phyloP scores from a whole-genome alignment of 148 eudicot species.

The Nepenthes gracilis region DNA sequence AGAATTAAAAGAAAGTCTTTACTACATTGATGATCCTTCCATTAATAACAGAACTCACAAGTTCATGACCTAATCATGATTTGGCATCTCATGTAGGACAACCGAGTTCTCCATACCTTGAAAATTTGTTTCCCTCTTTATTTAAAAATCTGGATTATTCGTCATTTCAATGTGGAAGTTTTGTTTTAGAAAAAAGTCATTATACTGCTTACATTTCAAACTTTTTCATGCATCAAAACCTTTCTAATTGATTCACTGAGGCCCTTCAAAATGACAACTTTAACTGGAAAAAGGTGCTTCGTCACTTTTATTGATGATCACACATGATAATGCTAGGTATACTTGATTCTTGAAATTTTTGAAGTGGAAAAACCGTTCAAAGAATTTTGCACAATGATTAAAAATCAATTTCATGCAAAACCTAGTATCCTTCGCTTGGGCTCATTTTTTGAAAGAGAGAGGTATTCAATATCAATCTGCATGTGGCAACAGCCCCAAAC shows the following conservation, averaged over 20 bases:
- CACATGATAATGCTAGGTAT: not conserved
- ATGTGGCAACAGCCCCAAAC: slow-evolving; percentile 1
- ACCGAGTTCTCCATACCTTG: not conserved
- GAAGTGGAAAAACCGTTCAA: not conserved
- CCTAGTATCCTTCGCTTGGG: not conserved
- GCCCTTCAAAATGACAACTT: not conserved
- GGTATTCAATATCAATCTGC: not conserved
- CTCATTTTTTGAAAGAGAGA: not conserved
- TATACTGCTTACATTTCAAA: not conserved
- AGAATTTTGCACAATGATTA: not conserved
- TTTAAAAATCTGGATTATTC: not conserved
- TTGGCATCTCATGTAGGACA: slow-evolving; percentile 1
- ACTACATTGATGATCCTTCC: not conserved
- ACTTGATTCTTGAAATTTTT: not conserved
- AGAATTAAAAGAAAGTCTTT: slow-evolving; percentile 3
- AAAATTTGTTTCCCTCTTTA: not conserved
- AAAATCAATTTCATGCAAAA: slow-evolving; percentile 3
- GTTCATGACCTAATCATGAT: not conserved
- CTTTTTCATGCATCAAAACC: not conserved
- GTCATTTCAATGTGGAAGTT: slow-evolving; percentile 1
- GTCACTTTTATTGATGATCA: not conserved
- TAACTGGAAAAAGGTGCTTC: not conserved
- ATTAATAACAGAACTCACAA: not conserved
- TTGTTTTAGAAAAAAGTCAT: not conserved
- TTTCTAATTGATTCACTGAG: not conserved